These are phyloP conservation scores for Dichomitus squalens DNA, from an alignment of 1,284 basidiomycete genomes.

Conservation along the genomic window DNA sequence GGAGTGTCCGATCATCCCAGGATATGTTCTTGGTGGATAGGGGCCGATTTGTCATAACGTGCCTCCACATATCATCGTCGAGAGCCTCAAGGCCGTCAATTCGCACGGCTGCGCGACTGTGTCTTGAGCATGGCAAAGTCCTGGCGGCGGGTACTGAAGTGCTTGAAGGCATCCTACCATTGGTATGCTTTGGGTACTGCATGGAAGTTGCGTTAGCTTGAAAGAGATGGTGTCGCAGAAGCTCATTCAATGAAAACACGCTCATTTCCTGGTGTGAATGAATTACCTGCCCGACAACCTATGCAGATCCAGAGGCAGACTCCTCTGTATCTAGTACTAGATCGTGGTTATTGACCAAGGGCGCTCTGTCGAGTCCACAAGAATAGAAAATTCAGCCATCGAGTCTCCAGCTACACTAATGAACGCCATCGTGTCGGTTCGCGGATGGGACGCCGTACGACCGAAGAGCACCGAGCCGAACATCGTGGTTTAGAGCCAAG, in stretches of 20 bases:
- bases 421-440: background rate
- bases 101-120: constrained; percentile 23
- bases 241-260: background rate
- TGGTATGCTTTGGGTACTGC: background rate
- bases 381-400: background rate
- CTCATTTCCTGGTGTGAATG: background rate
- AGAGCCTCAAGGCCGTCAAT: constrained; percentile 17
- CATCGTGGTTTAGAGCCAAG: background rate
- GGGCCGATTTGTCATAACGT: background rate
- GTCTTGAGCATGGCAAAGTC: background rate
- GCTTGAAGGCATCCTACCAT: background rate
- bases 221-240: background rate
- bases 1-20: background rate
- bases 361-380: background rate
- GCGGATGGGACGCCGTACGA: background rate
- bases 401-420: background rate
- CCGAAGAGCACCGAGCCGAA: background rate
- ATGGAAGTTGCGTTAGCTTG: background rate
- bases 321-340: background rate
- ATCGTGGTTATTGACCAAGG: background rate
- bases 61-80: background rate
- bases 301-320: background rate
- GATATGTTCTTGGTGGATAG: background rate
- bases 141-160: background rate
- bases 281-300: background rate